phyloP scores from a whole-genome alignment of 805 yeast species.

The Maudiozyma saulgeensis region DNA sequence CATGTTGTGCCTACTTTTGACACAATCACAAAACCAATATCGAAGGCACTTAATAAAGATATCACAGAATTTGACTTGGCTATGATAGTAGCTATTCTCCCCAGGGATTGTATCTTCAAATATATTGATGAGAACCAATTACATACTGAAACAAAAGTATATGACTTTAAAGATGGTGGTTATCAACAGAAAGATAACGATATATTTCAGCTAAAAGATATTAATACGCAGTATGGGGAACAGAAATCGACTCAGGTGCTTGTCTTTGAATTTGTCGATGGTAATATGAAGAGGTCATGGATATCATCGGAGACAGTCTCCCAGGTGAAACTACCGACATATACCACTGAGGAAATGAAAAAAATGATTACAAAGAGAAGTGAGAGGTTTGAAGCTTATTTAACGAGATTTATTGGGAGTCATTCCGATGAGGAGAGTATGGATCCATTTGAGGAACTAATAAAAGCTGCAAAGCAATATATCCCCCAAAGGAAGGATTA shows the following conservation, averaged over 20 bases:
- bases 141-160: conserved; percentile 30
- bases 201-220: conserved; percentile 38
- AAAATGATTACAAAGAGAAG: conserved; percentile 51
- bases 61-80: conserved; percentile 51
- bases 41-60: conserved; percentile 37
- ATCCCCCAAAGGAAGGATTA: conserved; percentile 44
- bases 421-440: conserved; percentile 18
- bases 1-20: conserved; percentile 52
- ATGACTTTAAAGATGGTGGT: conserved; percentile 36
- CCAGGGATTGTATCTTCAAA: conserved; percentile 58
- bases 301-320: conserved; percentile 32
- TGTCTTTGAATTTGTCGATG: conserved; percentile 71
- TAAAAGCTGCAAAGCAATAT: conserved; percentile 25
- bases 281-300: conserved; percentile 41
- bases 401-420: conserved; percentile 30
- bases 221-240: conserved; percentile 26
- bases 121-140: conserved; percentile 74
- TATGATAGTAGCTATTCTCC: conserved; percentile 49
- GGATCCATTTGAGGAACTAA: conserved; percentile 37
- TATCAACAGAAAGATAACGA: conserved; percentile 49
- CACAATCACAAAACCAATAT: conserved; percentile 43
- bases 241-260: conserved; percentile 43
- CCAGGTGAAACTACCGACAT: conserved; percentile 41
- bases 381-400: conserved; percentile 37
- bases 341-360: conserved; percentile 48